Evolutionary conservation across 331 rosid genomes (phyloP).

Genomic region (Phaseolus coccineus): DNA sequence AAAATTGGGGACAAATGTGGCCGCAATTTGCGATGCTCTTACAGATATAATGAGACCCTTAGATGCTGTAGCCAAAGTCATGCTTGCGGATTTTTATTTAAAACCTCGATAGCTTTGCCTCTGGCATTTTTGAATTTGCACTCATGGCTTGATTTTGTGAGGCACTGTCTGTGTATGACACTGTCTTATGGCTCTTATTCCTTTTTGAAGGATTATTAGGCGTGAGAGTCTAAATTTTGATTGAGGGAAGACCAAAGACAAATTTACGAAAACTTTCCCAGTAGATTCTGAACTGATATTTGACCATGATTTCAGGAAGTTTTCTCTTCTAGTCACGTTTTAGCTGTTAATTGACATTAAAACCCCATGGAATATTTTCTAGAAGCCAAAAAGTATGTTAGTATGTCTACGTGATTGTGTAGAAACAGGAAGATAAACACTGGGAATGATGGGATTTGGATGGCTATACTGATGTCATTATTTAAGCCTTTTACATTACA

Average conservation of each 20-base stretch:
- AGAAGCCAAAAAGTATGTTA: slow-evolving; percentile 1
- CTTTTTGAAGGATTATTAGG: slow-evolving; percentile 14
- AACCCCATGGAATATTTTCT: neutral
- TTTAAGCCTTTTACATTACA: slow-evolving; percentile 11
- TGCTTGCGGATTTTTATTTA: neutral
- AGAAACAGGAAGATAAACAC: neutral
- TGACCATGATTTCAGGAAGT: neutral
- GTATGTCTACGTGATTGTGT: slow-evolving; percentile 29
- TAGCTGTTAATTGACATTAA: neutral
- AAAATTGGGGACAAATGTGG: neutral
- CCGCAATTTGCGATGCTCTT: neutral
- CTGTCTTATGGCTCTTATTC: neutral
- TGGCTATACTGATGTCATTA: neutral
- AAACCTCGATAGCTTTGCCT: neutral
- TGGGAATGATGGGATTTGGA: neutral
- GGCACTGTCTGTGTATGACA: neutral
- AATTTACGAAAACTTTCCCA: neutral
- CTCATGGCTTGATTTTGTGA: slow-evolving; percentile 5
- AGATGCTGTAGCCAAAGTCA: neutral
- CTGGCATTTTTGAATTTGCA: slow-evolving; percentile 1
- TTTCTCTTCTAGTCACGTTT: neutral
- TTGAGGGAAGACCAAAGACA: neutral
- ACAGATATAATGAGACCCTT: too few relatives aligned
- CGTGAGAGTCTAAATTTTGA: neutral
- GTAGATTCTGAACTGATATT: slow-evolving; percentile 15